These are phyloP conservation scores for Pecoramyces ruminantium DNA, from an alignment of 192 early-diverging fungal species.

Conservation along the genomic window DNA sequence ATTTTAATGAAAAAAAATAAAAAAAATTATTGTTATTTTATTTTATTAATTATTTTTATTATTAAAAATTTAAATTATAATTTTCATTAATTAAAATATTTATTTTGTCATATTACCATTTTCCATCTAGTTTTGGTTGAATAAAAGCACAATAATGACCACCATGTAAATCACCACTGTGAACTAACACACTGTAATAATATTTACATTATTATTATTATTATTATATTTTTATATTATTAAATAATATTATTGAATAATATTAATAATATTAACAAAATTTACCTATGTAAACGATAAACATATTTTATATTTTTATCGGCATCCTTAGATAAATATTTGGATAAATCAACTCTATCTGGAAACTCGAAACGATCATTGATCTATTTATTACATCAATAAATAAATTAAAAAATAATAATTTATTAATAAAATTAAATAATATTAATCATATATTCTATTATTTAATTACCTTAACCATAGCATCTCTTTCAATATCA, in stretches of 20 bases:
- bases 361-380: slow-evolving; percentile 97
- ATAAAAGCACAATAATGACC: slow-evolving; percentile 91
- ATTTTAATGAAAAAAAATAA: too few species aligned
- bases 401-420: slow-evolving; percentile 6
- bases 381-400: too few species aligned
- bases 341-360: slow-evolving; percentile 61
- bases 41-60: slow-evolving; percentile 1
- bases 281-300: slow-evolving; percentile 73
- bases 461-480: slow-evolving; percentile 58
- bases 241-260: neutral
- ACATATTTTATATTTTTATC: slow-evolving; percentile 43
- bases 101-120: slow-evolving; percentile 33
- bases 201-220: too few species aligned
- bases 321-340: slow-evolving; percentile 51
- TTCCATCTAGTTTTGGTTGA: slow-evolving; percentile 54
- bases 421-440: too few species aligned
- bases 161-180: slow-evolving; percentile 79
- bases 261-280: neutral
- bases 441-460: too few species aligned
- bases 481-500: slow-evolving; percentile 71
- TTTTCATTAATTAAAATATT: too few species aligned
- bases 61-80: neutral
- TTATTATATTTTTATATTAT: neutral
- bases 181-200: slow-evolving; percentile 69
- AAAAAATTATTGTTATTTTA: too few species aligned